Evolutionary conservation across 2,329 filamentous ascomycete species (phyloP), one percentile per base, ranked within the genome.

Genomic region (Cladosporium oxysporum): DNA sequence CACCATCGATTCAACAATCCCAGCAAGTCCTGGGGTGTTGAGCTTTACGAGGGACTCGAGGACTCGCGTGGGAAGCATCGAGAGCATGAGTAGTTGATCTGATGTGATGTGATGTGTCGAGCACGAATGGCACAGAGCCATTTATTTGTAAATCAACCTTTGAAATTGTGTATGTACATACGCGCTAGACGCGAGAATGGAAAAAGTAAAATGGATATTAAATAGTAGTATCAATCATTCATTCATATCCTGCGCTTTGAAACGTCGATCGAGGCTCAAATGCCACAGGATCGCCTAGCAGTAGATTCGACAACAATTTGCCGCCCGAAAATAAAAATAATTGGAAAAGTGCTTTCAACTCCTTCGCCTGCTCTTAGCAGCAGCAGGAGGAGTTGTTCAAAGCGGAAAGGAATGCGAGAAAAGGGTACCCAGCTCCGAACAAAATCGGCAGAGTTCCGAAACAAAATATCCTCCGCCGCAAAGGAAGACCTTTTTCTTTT

Each of bases 1-100:
- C 71, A 73, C 47, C 71, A 74, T 52, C 72, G 79, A 61, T 81
- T 78, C 67, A 81, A 81, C 64, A 78, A 81, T 68, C 79, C 79
- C 6, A 74, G 75, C 29, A 74, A 78, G 65, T 73, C 71, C 18
- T 83, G 79, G 79, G 77, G 76, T 6, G 76, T 81, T 12, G 66
- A 74, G 31, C 68, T 81, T 61, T 81, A 80, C 69, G 75, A 81
- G 62, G 80, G 79, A 0, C 71, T 83, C 66, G 80, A 83, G 67
- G 75, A 73, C 65, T 61, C 62, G 41, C 65, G 70, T 61, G 71
- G 72, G 3, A 70, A 68, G 66, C 71, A 73, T 50, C 67, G 69
- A 60, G 66, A 67, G n/a, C 53, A 69, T 31, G 62, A 66, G 66
- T 69, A 26, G 23, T 26, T 26, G 23, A 26, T 26, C 23, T 26